These are phyloP conservation scores for Suhomyces prunicola DNA, from an alignment of 805 yeast species.

Conservation along the genomic window DNA sequence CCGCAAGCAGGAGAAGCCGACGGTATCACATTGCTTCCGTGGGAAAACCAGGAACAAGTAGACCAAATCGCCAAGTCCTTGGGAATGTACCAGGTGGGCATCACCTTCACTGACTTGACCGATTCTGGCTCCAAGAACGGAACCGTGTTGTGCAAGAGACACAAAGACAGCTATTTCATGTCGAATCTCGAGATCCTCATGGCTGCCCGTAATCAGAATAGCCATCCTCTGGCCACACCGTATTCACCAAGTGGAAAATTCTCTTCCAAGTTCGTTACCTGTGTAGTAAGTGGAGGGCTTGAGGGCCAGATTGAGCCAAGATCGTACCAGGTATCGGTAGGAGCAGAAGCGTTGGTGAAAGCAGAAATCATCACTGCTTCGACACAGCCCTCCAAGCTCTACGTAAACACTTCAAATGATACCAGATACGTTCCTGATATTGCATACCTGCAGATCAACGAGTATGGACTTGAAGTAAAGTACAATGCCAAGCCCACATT, in stretches of 20 bases:
- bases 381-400: slow-evolving; percentile 85
- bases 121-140: slow-evolving; percentile 90
- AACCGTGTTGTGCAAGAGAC: slow-evolving; percentile 87
- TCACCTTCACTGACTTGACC: slow-evolving; percentile 82
- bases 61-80: slow-evolving; percentile 52
- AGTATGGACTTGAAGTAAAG: slow-evolving; percentile 85
- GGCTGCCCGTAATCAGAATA: slow-evolving; percentile 75
- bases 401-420: slow-evolving; percentile 68
- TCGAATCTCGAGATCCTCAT: slow-evolving; percentile 83
- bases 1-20: slow-evolving; percentile 85
- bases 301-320: slow-evolving; percentile 87
- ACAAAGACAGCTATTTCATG: slow-evolving; percentile 84
- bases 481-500: slow-evolving; percentile 46
- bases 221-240: slow-evolving; percentile 59
- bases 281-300: slow-evolving; percentile 87
- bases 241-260: slow-evolving; percentile 62
- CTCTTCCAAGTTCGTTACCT: slow-evolving; percentile 90
- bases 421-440: slow-evolving; percentile 92
- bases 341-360: slow-evolving; percentile 81
- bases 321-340: slow-evolving; percentile 83
- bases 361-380: slow-evolving; percentile 87
- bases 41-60: slow-evolving; percentile 53
- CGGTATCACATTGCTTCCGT: slow-evolving; percentile 63
- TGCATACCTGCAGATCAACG: slow-evolving; percentile 78
- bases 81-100: slow-evolving; percentile 73